Percentiles rank a stretch among this genome's conserved stretches.
These are phyloP conservation scores for Crithidia sp. DNA, from an alignment of 208 protist genomes.

Conservation along the genomic window DNA sequence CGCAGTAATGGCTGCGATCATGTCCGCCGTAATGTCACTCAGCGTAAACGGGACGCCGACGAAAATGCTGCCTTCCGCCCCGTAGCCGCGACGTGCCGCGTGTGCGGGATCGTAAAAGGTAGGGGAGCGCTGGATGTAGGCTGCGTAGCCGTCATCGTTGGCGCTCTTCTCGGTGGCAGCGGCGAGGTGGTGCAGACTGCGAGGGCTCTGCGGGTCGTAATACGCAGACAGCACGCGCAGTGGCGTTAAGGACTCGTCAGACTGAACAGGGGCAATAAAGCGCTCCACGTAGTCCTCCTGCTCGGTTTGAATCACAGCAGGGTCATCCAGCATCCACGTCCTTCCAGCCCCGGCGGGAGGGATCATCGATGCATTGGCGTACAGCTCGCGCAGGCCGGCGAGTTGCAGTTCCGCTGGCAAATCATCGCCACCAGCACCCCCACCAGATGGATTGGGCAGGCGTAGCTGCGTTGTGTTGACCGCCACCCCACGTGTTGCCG, in stretches of 20 bases:
- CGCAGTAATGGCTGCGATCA: conserved; percentile 5
- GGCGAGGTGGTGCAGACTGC: conserved; percentile 30
- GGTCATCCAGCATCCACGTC: conserved; percentile 19
- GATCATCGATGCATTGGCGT: too few relatives aligned
- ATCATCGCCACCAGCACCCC: not conserved
- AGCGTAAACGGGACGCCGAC: conserved; percentile 36
- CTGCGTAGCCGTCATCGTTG: conserved; percentile 40
- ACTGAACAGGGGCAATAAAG: conserved; percentile 12
- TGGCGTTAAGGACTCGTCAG: conserved; percentile 19
- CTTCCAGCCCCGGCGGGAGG: too few relatives aligned
- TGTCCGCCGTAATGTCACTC: conserved; percentile 17
- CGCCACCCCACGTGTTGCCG: not conserved
- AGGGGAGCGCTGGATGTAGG: conserved; percentile 28
- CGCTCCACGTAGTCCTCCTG: conserved; percentile 34
- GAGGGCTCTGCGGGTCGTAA: conserved; percentile 24
- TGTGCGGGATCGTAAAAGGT: conserved; percentile 43
- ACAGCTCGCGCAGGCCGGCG: not conserved
- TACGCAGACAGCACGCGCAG: conserved; percentile 27
- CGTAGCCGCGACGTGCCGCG: conserved; percentile 43
- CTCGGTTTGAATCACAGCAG: conserved; percentile 3
- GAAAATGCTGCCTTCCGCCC: conserved; percentile 46
- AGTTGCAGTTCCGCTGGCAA: conserved; percentile 6
- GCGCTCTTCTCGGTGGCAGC: conserved; percentile 40
- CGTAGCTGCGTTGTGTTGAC: conserved; percentile 8
- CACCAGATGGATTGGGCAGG: not conserved